A percentile compares a stretch with the other conserved stretches of the same genome.
Conservation (phyloP, 352 stramenopile species). For the Pythium insidiosum region DNA sequence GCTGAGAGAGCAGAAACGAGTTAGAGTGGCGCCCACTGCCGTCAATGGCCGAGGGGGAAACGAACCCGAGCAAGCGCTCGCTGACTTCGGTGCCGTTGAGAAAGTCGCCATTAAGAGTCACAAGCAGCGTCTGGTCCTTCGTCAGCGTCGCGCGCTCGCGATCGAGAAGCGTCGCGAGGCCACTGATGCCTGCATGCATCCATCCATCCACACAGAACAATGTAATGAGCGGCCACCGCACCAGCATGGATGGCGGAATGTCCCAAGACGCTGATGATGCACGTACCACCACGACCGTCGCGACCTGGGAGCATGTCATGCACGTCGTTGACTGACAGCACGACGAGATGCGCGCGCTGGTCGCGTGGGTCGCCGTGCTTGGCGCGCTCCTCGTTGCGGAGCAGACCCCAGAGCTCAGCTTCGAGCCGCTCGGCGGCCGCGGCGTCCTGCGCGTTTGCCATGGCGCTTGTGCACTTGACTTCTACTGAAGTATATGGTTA, state of each 20-base stretch:
- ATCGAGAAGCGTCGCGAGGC: conserved; percentile 42
- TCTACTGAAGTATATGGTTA: no score
- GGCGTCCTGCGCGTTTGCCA: not conserved
- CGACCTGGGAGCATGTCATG: conserved; percentile 54
- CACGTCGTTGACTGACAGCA: conserved; percentile 54
- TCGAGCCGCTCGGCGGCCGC: no score
- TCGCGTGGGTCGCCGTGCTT: not conserved
- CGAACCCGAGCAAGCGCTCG: conserved; percentile 43
- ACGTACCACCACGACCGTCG: conserved; percentile 24
- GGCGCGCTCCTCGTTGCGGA: not conserved
- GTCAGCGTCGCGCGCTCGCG: conserved; percentile 22
- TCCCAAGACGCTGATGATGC: no score
- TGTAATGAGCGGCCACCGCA: no score
- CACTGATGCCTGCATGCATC: conserved; percentile 19
- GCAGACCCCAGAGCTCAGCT: not conserved
- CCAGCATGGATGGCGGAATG: no score
- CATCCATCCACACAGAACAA: conserved; percentile 4
- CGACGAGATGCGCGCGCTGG: conserved; percentile 13
- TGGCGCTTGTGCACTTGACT: no score
- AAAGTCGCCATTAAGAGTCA: conserved; percentile 65
- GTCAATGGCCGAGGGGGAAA: no score
- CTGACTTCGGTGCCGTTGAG: conserved; percentile 42
- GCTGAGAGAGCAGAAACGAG: no score
- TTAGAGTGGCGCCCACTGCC: no score
- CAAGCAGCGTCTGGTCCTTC: conserved; percentile 27